These are phyloP conservation scores for Aspergillus nomiae DNA, from an alignment of 2,329 filamentous ascomycete genomes.

Conservation along the genomic window DNA sequence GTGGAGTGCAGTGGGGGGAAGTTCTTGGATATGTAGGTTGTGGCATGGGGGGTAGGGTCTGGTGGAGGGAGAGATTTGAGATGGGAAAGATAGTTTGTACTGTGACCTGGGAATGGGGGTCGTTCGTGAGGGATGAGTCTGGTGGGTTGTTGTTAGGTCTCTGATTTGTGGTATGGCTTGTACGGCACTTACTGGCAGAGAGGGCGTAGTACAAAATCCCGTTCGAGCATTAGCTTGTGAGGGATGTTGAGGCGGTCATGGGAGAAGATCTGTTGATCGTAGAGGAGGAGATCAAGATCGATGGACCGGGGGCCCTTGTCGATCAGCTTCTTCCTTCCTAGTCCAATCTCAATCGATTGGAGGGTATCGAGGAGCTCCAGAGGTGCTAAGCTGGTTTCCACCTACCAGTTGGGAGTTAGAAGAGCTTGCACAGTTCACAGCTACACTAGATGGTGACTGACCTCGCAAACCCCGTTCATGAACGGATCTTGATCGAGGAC, in stretches of 20 bases:
- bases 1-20: constrained; percentile 61
- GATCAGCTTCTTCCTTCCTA: constrained; percentile 80
- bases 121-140: constrained; percentile 46
- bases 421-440: constrained; percentile 5
- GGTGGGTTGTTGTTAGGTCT: constrained; percentile 7
- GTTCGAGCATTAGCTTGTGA: constrained; percentile 80
- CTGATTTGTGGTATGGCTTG: background rate
- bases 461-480: constrained; percentile 90
- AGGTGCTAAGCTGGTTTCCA: constrained; percentile 77
- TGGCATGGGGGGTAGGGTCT: constrained; percentile 39
- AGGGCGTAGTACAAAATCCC: constrained; percentile 90
- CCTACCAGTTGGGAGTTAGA: constrained; percentile 51
- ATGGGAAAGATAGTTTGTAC: constrained; percentile 37
- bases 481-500: constrained; percentile 85
- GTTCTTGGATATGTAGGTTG: constrained; percentile 38
- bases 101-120: constrained; percentile 32
- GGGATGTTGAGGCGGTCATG: constrained; percentile 79
- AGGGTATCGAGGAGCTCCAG: constrained; percentile 75
- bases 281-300: constrained; percentile 88
- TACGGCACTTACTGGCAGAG: constrained; percentile 57
- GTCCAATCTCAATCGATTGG: constrained; percentile 76
- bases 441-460: constrained; percentile 49
- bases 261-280: constrained; percentile 66
- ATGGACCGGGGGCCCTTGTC: constrained; percentile 96
- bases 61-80: constrained; percentile 37